These are phyloP conservation scores for Lodderomyces beijingensis DNA, from an alignment of 1,139 yeast genomes.

Conservation along the genomic window DNA sequence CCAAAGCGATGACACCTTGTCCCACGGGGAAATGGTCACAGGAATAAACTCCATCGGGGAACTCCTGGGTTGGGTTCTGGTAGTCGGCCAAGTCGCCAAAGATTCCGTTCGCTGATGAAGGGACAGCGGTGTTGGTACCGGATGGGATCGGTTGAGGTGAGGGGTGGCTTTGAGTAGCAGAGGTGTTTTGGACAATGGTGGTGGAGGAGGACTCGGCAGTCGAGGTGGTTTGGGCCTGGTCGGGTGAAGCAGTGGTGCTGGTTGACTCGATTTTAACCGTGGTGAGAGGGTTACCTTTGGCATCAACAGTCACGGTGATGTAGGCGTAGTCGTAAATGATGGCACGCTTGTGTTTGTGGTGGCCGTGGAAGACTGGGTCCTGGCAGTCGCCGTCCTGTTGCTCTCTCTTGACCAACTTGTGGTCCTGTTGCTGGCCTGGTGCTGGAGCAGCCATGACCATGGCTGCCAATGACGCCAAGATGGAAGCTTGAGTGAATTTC, in stretches of 20 bases:
- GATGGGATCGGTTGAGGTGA: conserved; percentile 15
- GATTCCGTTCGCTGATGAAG: conserved; percentile 24
- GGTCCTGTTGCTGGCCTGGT: conserved; percentile 11
- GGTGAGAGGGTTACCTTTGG: conserved; percentile 26
- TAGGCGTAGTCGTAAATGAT: conserved; percentile 37
- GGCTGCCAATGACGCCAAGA: conserved; percentile 38
- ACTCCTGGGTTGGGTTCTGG: conserved; percentile 49
- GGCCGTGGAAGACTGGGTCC: conserved; percentile 34
- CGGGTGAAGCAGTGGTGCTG: conserved; percentile 9
- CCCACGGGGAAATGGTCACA: conserved; percentile 86
- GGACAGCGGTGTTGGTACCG: conserved; percentile 19
- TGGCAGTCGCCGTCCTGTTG: conserved; percentile 42
- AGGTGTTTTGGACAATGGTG: conserved; percentile 42
- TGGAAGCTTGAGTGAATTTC: conserved; percentile 29
- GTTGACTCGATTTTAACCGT: conserved; percentile 13
- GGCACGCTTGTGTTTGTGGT: conserved; percentile 42
- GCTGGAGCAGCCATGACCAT: conserved; percentile 32
- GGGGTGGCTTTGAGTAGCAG: conserved; percentile 45
- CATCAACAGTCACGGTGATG: conserved; percentile 43
- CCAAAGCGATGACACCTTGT: conserved; percentile 82
- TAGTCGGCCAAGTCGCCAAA: conserved; percentile 56
- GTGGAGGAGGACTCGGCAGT: conserved; percentile 10
- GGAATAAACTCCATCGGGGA: conserved; percentile 74
- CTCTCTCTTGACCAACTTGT: conserved; percentile 17
- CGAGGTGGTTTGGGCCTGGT: conserved; percentile 10